Evolutionary conservation across 805 yeast species (phyloP).

Genomic region (Kurtzmaniella cleridarum): DNA sequence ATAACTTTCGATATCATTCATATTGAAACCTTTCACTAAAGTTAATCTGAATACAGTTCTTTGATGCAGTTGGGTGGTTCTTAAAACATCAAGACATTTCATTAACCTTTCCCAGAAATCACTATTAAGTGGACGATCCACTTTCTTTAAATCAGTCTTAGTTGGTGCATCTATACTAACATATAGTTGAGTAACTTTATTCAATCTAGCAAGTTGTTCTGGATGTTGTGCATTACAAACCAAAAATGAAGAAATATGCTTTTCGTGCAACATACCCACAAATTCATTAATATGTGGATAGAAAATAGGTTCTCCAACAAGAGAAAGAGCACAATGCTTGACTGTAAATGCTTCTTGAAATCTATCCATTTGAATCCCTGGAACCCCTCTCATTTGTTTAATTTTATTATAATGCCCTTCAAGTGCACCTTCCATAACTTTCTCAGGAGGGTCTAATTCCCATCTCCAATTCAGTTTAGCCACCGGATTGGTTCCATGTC

Average conservation of each 20-base stretch:
- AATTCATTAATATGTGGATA: slow-evolving; percentile 88
- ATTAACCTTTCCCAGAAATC: slow-evolving; percentile 91
- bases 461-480: slow-evolving; percentile 91
- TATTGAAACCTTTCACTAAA: slow-evolving; percentile 87
- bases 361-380: slow-evolving; percentile 86
- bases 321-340: slow-evolving; percentile 84
- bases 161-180: slow-evolving; percentile 95
- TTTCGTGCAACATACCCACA: slow-evolving; percentile 71
- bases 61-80: slow-evolving; percentile 70
- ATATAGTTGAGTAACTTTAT: slow-evolving; percentile 82
- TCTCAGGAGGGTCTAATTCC: slow-evolving; percentile 90
- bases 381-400: slow-evolving; percentile 92
- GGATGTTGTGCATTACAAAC: slow-evolving; percentile 98
- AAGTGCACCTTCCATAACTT: slow-evolving; percentile 76
- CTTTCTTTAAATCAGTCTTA: slow-evolving; percentile 68
- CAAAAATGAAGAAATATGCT: slow-evolving; percentile 76
- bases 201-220: slow-evolving; percentile 61
- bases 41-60: slow-evolving; percentile 90
- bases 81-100: slow-evolving; percentile 72
- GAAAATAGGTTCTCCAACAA: slow-evolving; percentile 93
- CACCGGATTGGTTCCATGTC: slow-evolving; percentile 96
- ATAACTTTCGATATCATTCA: slow-evolving; percentile 72
- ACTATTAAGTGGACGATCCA: slow-evolving; percentile 82
- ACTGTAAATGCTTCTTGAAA: slow-evolving; percentile 89
- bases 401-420: slow-evolving; percentile 87